Evolutionary conservation across 106 monocot species (phyloP).

Genomic region (Acorus calamus): DNA sequence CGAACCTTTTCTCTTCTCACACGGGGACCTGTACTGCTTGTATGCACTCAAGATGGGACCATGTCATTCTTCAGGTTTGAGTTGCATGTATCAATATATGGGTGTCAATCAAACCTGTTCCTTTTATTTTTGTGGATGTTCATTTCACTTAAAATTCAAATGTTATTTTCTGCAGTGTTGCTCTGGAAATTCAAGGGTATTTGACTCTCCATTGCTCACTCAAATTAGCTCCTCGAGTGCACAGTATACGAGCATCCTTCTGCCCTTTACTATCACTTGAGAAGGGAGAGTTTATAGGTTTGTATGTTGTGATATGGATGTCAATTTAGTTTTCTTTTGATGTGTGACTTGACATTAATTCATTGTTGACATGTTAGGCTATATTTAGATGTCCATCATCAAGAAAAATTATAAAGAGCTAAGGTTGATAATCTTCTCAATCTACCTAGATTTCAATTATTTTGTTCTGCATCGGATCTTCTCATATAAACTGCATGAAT

Average conservation of each 20-base stretch:
- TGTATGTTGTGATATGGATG: neutral
- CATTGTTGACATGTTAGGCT: neutral
- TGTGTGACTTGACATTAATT: too few relatives aligned
- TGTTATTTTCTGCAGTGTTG: slow-evolving; percentile 44
- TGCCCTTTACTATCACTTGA: slow-evolving; percentile 95
- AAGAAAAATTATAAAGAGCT: neutral
- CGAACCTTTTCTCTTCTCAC: slow-evolving; percentile 82
- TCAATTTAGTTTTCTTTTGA: too few relatives aligned
- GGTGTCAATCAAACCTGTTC: neutral
- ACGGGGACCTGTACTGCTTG: slow-evolving; percentile 83
- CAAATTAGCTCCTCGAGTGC: slow-evolving; percentile 72
- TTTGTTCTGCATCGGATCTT: neutral
- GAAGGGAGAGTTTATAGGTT: slow-evolving; percentile 97
- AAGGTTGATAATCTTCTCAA: neutral
- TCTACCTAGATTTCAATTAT: neutral
- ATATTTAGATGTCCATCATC: neutral
- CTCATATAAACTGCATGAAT: too few relatives aligned
- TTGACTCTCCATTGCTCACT: slow-evolving; percentile 74
- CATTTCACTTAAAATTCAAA: neutral
- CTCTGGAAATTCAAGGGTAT: slow-evolving; percentile 76
- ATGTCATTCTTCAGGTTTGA: slow-evolving; percentile 83
- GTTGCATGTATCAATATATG: neutral
- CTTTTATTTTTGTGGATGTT: neutral
- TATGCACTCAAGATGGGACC: slow-evolving; percentile 81
- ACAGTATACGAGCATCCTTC: slow-evolving; percentile 70